Base-by-base conservation (phyloP, 257 asterid genomes). In the Jacaranda mimosifolia region DNA sequence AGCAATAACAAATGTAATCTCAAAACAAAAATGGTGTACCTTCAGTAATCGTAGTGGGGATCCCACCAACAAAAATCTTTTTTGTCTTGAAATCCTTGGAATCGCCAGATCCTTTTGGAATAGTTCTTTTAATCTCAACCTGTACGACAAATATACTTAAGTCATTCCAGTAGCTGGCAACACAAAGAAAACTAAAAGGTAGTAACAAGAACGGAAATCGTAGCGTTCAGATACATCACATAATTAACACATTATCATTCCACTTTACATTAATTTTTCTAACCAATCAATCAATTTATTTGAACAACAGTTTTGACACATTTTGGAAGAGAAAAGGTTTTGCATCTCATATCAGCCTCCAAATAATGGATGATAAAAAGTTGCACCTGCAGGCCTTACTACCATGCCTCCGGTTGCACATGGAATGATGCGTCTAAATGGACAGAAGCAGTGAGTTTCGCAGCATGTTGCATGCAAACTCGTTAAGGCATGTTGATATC, bases 121-220 rank as follows among this genome's bases (percentile, higher is more conserved):
- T 93, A 53, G 98, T 93, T 87, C 98, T 91, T 82, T 95, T 93
- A 17, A 95, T 93, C 88, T 95, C 99, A 77, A 95, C 99, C 98
- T 95, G 88, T 7, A 48, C 45, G 77, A 13, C 46, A 71, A 49
- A 72, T 13, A 66, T 7, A 75, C 65, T 4, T 32, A 60, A 18
- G 65, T 43, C 14, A 74, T 17, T 46, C 36, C 63, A 26, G 52
- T 0, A 40, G 21, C 13, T 36, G 46, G 18, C 10, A 17, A 56
- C 5, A 59, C 43, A 10, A 21, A 21, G 7, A 36, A 9, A 36
- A n/a, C 14, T 7, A 9, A 32, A 55, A 9, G 57, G 55, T 15
- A 32, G 21, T 36, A 3, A 6, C 2, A 2, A 14, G 32, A 7
- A 12, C 5, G 19, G 46, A 52, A 72, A 58, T 10, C 1, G 63